phyloP scores from a whole-genome alignment of 441 rosid species.

The Kokia cookei region DNA sequence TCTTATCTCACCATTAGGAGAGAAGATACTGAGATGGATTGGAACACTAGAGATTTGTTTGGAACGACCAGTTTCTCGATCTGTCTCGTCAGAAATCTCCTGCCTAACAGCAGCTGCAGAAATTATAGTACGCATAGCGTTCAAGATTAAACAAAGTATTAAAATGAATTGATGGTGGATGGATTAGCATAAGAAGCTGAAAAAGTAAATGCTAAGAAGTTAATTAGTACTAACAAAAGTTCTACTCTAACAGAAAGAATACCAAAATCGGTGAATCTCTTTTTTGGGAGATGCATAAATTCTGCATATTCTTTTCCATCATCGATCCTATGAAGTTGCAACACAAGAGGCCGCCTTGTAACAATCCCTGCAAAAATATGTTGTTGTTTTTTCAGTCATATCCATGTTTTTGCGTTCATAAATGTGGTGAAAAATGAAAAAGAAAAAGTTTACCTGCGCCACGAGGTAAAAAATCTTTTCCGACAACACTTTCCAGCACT shows the following conservation, averaged over 20 bases:
- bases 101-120: slow-evolving; percentile 76
- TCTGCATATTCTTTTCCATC: slow-evolving; percentile 93
- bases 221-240: not conserved
- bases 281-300: slow-evolving; percentile 88
- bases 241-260: not conserved
- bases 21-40: slow-evolving; percentile 84
- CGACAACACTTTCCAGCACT: slow-evolving; percentile 87
- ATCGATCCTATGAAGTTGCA: slow-evolving; percentile 87
- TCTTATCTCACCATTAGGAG: slow-evolving; percentile 75
- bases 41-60: slow-evolving; percentile 84
- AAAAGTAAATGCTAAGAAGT: not conserved
- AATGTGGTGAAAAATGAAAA: not conserved
- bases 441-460: slow-evolving; percentile 63
- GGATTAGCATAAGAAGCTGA: not conserved
- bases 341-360: slow-evolving; percentile 92
- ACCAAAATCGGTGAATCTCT: slow-evolving; percentile 85
- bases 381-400: slow-evolving; percentile 6
- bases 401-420: not conserved
- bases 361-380: slow-evolving; percentile 69
- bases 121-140: slow-evolving; percentile 1
- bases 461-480: slow-evolving; percentile 95
- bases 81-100: slow-evolving; percentile 92
- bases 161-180: not conserved
- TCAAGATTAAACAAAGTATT: not conserved
- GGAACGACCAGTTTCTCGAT: slow-evolving; percentile 85